Evolutionary conservation across 2,329 filamentous ascomycete species (phyloP).

Genomic region (Claviceps sp.): DNA sequence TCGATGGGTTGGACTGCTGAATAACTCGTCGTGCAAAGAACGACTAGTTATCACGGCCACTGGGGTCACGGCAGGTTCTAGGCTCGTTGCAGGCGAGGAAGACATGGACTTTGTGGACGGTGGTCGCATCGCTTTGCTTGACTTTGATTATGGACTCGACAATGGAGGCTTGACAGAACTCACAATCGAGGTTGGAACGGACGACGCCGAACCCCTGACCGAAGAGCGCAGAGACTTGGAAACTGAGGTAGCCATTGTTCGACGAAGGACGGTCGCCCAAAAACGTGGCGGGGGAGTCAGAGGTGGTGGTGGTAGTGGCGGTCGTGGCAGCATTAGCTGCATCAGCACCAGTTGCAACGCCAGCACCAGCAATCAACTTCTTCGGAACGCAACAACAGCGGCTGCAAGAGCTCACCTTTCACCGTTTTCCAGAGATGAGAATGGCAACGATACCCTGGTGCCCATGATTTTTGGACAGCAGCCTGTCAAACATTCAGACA

Average conservation of each 20-base stretch:
- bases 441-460: slow-evolving; percentile 38
- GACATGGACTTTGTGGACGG: slow-evolving; percentile 66
- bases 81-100: slow-evolving; percentile 52
- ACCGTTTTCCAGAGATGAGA: slow-evolving; percentile 12
- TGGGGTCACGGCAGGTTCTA: slow-evolving; percentile 47
- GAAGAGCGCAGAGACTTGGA: slow-evolving; percentile 64
- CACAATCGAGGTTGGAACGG: slow-evolving; percentile 61
- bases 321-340: not conserved
- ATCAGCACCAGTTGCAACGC: not conserved
- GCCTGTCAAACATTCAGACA: slow-evolving; percentile 9
- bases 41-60: slow-evolving; percentile 58
- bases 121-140: slow-evolving; percentile 57
- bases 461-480: slow-evolving; percentile 32
- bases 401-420: slow-evolving; percentile 15
- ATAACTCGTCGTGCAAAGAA: slow-evolving; percentile 34
- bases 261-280: slow-evolving; percentile 58
- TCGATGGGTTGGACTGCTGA: slow-evolving; percentile 54
- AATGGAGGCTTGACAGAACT: slow-evolving; percentile 45
- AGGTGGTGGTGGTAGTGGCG: not conserved
- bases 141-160: slow-evolving; percentile 52
- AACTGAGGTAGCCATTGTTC: slow-evolving; percentile 65
- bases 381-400: slow-evolving; percentile 35
- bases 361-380: slow-evolving; percentile 26
- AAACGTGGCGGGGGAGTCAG: slow-evolving; percentile 29
- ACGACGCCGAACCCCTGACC: slow-evolving; percentile 53